Percentiles rank a stretch among this genome's conserved stretches.
Evolutionary conservation across 768 basidiomycete genomes (phyloP).

Genomic region (Lactifluus hygrophoroides): DNA sequence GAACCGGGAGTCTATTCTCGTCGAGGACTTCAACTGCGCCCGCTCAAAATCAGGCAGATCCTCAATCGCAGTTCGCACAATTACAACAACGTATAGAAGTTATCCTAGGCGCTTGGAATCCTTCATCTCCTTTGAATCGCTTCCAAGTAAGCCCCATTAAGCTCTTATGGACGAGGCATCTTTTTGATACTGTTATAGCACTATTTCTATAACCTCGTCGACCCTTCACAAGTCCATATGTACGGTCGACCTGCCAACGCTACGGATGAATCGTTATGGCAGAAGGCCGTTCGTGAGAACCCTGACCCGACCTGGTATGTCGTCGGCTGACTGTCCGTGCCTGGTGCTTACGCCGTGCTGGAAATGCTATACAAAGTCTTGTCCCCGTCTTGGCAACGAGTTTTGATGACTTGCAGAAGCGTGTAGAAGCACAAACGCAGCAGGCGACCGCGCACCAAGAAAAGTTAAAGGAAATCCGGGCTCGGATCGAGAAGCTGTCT

Average conservation of each 20-base stretch:
- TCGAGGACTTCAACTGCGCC: slow-evolving; percentile 28
- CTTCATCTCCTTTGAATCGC: slow-evolving; percentile 56
- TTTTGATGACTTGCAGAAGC: slow-evolving; percentile 71
- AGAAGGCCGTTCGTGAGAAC: slow-evolving; percentile 71
- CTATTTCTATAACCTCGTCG: slow-evolving; percentile 79
- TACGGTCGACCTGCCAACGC: slow-evolving; percentile 70
- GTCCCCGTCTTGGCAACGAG: slow-evolving; percentile 76
- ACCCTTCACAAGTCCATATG: slow-evolving; percentile 51
- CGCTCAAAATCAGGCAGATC: slow-evolving; percentile 45
- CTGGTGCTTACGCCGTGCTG: not conserved
- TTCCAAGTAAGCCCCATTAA: slow-evolving; percentile 54
- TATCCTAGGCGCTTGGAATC: slow-evolving; percentile 64
- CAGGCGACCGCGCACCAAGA: slow-evolving; percentile 62
- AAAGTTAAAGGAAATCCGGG: slow-evolving; percentile 63
- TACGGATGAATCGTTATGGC: slow-evolving; percentile 65
- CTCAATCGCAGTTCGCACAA: slow-evolving; percentile 47
- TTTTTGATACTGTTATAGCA: slow-evolving; percentile 38
- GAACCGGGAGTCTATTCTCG: slow-evolving; percentile 19
- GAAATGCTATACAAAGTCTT: slow-evolving; percentile 35
- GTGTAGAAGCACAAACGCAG: slow-evolving; percentile 65
- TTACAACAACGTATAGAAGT: slow-evolving; percentile 52
- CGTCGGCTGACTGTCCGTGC: not conserved
- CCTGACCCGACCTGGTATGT: slow-evolving; percentile 71
- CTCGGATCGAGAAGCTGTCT: slow-evolving; percentile 50
- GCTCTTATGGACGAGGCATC: not conserved